Evolutionary conservation across 139 green algal genomes (phyloP).

Genomic region (Marvania coccoides): DNA sequence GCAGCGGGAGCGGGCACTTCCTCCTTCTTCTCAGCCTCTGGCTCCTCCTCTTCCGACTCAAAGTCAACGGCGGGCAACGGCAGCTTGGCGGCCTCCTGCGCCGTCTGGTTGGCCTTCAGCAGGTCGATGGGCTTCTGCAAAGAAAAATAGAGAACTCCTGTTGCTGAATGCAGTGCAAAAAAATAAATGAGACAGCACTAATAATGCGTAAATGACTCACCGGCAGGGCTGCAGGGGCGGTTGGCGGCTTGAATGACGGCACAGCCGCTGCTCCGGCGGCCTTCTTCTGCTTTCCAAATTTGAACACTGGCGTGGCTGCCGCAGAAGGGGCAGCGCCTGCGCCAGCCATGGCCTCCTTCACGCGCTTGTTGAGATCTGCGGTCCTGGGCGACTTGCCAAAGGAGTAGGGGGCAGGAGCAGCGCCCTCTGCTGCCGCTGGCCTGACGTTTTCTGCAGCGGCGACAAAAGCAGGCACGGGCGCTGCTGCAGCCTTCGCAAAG

Average conservation of each 20-base stretch:
- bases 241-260: background rate
- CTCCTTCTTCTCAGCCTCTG: background rate
- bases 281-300: background rate
- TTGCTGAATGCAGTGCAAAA: no score
- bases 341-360: background rate
- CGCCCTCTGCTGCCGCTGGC: background rate
- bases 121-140: background rate
- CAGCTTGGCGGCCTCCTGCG: slow-evolving; percentile 16
- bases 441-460: background rate
- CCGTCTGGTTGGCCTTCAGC: slow-evolving; percentile 9
- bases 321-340: background rate
- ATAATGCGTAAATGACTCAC: no score
- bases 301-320: background rate
- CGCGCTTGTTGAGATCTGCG: background rate
- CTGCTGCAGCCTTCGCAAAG: background rate
- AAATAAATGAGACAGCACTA: no score
- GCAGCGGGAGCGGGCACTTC: background rate
- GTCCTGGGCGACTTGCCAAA: background rate
- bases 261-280: background rate
- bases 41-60: slow-evolving; percentile 3
- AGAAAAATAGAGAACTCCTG: no score
- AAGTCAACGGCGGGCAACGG: slow-evolving; percentile 9
- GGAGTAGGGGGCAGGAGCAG: background rate
- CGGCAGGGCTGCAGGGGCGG: background rate
- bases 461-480: background rate